Conservation (phyloP, 352 stramenopile species). For the Phytopythium delawarense region DNA sequence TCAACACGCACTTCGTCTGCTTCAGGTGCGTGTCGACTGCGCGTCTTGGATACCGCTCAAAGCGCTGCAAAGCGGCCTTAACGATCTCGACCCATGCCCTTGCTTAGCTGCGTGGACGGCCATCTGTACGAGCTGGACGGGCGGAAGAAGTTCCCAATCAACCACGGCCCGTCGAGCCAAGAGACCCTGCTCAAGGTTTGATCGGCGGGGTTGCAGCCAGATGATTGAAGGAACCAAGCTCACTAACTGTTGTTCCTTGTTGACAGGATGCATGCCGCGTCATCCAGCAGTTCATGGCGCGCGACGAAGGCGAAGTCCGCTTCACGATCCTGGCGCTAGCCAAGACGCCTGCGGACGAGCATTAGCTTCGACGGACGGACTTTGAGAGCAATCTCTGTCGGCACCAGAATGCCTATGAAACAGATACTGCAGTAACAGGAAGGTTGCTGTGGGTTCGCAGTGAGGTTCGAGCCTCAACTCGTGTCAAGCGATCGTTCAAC, state of each 20-base stretch:
- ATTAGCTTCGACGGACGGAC: not conserved
- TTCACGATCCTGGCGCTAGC: conserved; percentile 94
- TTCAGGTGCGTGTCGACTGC: conserved; percentile 82
- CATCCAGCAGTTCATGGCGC: conserved; percentile 93
- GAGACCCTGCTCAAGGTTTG: conserved; percentile 75
- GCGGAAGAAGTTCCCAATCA: conserved; percentile 92
- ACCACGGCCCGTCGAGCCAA: conserved; percentile 87
- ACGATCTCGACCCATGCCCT: not conserved
- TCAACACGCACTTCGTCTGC: conserved; percentile 97
- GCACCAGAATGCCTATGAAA: too few species aligned
- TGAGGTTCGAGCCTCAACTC: too few species aligned
- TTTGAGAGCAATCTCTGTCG: not conserved
- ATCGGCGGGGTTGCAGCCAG: not conserved
- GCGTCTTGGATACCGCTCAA: not conserved
- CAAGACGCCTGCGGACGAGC: conserved; percentile 44
- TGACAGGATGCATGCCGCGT: conserved; percentile 82
- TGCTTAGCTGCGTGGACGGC: conserved; percentile 77
- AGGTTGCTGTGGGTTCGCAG: too few species aligned
- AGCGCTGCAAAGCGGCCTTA: not conserved
- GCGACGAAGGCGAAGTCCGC: conserved; percentile 91
- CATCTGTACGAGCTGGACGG: conserved; percentile 96
- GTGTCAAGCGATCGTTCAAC: too few species aligned
- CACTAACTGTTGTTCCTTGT: not conserved
- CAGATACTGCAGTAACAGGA: too few species aligned
- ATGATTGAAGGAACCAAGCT: too few species aligned